phyloP scores from a whole-genome alignment of 257 asterid genomes.

The Przewalskia tangutica region DNA sequence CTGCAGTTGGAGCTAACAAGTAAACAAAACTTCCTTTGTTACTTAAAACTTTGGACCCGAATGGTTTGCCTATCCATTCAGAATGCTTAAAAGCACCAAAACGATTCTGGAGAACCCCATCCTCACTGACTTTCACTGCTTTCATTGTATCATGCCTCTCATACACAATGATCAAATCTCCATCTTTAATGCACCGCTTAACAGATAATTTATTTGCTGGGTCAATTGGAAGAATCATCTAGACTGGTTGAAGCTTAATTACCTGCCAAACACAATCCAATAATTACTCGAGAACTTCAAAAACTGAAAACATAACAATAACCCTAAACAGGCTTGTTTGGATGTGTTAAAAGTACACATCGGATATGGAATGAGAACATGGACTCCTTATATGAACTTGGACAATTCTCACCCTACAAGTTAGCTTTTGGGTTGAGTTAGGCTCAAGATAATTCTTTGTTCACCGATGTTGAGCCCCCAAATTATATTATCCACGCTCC shows the following conservation, averaged over 20 bases:
- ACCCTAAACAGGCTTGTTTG: no score
- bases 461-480: no score
- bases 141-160: constrained; percentile 79
- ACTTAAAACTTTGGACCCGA: constrained; percentile 85
- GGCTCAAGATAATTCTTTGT: no score
- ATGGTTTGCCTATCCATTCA: constrained; percentile 84
- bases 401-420: no score
- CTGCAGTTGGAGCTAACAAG: constrained; percentile 90
- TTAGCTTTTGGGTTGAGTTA: no score
- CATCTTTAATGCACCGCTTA: constrained; percentile 44
- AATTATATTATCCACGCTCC: no score
- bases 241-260: not conserved
- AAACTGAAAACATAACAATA: not conserved
- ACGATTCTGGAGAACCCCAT: constrained; percentile 69
- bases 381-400: no score
- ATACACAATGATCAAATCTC: constrained; percentile 78
- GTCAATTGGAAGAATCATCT: constrained; percentile 42
- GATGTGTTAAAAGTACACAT: no score
- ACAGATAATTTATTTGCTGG: constrained; percentile 41
- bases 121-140: constrained; percentile 52
- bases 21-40: constrained; percentile 68
- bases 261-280: not conserved
- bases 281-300: not conserved
- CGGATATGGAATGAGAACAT: no score
- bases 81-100: constrained; percentile 81